A percentile compares a stretch with the other conserved stretches of the same genome.
phyloP scores from a whole-genome alignment of 2,329 filamentous ascomycete genomes.

The Venturia asperata region DNA sequence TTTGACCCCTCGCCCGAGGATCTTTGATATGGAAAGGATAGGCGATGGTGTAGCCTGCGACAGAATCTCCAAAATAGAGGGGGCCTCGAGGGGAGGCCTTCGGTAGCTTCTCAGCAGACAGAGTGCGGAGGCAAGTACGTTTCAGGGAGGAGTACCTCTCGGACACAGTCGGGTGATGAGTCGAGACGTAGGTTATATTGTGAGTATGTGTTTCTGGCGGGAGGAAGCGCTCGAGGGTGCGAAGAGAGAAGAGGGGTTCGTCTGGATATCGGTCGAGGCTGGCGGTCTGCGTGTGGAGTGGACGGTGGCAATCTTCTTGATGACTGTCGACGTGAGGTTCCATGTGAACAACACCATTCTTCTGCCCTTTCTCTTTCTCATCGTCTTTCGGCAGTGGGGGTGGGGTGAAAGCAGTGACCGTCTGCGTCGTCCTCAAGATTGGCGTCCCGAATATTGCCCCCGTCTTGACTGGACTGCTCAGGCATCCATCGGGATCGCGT shows the following conservation, averaged over 20 bases:
- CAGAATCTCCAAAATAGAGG: conserved; percentile 51
- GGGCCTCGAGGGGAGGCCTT: conserved; percentile 50
- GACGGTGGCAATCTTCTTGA: background rate
- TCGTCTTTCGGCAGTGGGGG: background rate
- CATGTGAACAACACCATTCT: background rate
- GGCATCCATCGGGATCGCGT: conserved; percentile 46
- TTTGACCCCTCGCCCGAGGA: conserved; percentile 49
- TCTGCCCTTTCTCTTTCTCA: conserved; percentile 10
- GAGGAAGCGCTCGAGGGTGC: conserved; percentile 30
- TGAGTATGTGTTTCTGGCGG: conserved; percentile 43
- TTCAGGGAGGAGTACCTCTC: conserved; percentile 49
- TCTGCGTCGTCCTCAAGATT: conserved; percentile 48
- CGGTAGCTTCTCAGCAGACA: conserved; percentile 51
- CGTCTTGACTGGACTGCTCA: conserved; percentile 44
- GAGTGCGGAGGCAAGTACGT: conserved; percentile 50
- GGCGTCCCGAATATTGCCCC: conserved; percentile 47
- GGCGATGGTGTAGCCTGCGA: conserved; percentile 51
- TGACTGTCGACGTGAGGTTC: background rate
- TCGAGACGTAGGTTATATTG: conserved; percentile 51
- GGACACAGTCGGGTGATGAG: conserved; percentile 48
- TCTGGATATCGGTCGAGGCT: background rate
- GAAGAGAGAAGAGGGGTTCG: conserved; percentile 28
- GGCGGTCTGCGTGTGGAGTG: background rate
- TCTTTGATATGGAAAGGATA: conserved; percentile 54
- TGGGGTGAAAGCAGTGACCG: conserved; percentile 41